Base-by-base conservation (phyloP, 768 basidiomycete species). In the Lactarius pseudohatsudake region DNA sequence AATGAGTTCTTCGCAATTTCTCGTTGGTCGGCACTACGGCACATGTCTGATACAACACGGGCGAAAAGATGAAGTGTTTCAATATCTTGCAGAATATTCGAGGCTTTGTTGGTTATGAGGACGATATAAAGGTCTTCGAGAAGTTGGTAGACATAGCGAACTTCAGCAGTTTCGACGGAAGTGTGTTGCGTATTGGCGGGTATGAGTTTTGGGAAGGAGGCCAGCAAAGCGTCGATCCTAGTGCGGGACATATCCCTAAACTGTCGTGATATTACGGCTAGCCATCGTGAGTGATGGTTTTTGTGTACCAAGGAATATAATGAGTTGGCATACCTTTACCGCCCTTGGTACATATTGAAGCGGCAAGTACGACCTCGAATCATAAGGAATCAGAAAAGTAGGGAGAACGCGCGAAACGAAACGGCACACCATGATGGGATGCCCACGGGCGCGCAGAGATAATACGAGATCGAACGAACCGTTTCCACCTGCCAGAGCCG, bases 71-170 rank as follows among this genome's bases (percentile, higher is more conserved):
- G 93, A 0, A 99, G 83, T 0, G 96, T 99, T 65, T 97, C 92
- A 70, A 98, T 96, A 76, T 98, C 97, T 80, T 97, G 97, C 45
- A 99, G 81, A 73, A 98, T 98, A 74, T 99, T 99, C n/a, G 92
- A 94, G 9, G 94, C 92, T 77, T 97, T 98, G 80, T 98, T 98
- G 62, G 96, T 98, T 78, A 98, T 96, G 70, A 98, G 84, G 71
- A 98, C 84, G 67, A 98, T 96, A 78, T 98, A 98, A 30, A 98
- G 86, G 76, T 98, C 94, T 77, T 97, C 95, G 56, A 98, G 85
- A 0, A 95, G 94, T 74, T 97, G 95, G 77, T 96, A 98, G 68
- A 98, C 95, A 75, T 94, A 98, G 72, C 95, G 91, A 59, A 96
- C 95, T 77, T 99, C 94, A 45, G 91, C 78, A 0, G 94, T 97